phyloP scores from a whole-genome alignment of 1,284 basidiomycete genomes.

The Erythrobasidium hasegawianum region DNA sequence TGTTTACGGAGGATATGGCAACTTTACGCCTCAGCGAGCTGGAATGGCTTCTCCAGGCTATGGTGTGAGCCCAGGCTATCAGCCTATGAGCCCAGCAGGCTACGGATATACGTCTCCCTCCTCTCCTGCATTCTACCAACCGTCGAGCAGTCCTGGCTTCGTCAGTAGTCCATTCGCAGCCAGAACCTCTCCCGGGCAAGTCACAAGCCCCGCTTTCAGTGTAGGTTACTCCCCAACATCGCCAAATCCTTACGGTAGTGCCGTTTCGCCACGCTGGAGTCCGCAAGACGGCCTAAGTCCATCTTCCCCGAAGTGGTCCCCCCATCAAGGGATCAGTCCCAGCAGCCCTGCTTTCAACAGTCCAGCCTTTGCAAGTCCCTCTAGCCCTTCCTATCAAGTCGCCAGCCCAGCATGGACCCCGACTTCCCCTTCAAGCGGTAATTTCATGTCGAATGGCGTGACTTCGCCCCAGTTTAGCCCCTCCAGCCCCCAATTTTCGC shows the following conservation, averaged over 20 bases:
- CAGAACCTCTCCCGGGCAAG: conserved; percentile 45
- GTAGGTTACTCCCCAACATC: conserved; percentile 69
- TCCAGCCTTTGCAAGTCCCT: too few relatives aligned
- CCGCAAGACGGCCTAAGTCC: too few relatives aligned
- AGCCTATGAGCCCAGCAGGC: conserved; percentile 62
- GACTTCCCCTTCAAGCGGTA: too few relatives aligned
- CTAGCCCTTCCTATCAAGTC: too few relatives aligned
- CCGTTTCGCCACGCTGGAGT: too few relatives aligned
- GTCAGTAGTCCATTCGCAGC: conserved; percentile 69
- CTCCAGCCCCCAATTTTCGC: conserved; percentile 67
- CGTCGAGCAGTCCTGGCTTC: conserved; percentile 52
- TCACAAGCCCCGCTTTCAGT: conserved; percentile 62
- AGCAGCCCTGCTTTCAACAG: too few relatives aligned
- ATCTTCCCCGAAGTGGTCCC: too few relatives aligned
- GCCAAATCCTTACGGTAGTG: conserved; percentile 40
- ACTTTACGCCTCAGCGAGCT: conserved; percentile 41
- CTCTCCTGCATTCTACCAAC: conserved; percentile 35
- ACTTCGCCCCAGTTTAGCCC: conserved; percentile 37
- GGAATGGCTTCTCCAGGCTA: conserved; percentile 59
- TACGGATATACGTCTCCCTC: conserved; percentile 57
- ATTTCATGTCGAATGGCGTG: too few relatives aligned
- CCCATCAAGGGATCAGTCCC: too few relatives aligned
- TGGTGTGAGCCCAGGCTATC: conserved; percentile 52
- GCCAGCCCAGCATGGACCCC: too few relatives aligned
- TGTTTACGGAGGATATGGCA: conserved; percentile 44